Percentiles rank a stretch among this genome's conserved stretches.
Evolutionary conservation across 1,139 yeast species (phyloP).

Genomic region (Arxiozyma slooffiae): DNA sequence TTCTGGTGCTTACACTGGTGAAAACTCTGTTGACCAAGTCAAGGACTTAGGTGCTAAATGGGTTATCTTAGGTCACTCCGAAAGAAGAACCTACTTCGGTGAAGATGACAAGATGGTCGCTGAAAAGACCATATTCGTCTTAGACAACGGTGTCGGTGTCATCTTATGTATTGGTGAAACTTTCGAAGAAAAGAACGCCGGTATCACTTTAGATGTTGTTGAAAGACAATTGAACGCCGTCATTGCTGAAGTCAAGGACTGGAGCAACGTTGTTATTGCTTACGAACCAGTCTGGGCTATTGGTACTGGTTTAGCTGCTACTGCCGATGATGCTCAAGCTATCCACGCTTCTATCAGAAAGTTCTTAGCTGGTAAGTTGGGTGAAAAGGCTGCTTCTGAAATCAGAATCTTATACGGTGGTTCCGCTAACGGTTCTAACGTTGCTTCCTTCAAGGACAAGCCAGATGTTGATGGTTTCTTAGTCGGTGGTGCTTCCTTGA

Average conservation of each 20-base stretch:
- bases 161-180: constrained; percentile 97
- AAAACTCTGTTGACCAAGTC: constrained; percentile 78
- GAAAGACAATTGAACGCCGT: constrained; percentile 89
- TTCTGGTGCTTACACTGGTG: constrained; percentile 98
- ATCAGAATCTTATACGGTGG: constrained; percentile 97
- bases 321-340: constrained; percentile 94
- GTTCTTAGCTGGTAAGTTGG: constrained; percentile 68
- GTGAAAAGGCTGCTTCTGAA: constrained; percentile 63
- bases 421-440: constrained; percentile 93
- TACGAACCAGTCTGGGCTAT: constrained; percentile 99
- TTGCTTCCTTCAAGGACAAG: constrained; percentile 83
- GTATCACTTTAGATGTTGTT: constrained; percentile 76
- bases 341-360: constrained; percentile 86
- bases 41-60: constrained; percentile 89
- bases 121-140: constrained; percentile 87
- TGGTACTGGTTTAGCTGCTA: constrained; percentile 98
- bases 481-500: constrained; percentile 98
- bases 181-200: constrained; percentile 85
- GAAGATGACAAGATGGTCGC: constrained; percentile 91
- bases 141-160: constrained; percentile 78
- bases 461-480: constrained; percentile 95
- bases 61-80: constrained; percentile 98
- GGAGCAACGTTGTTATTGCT: constrained; percentile 90
- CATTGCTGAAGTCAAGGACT: constrained; percentile 71
- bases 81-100: constrained; percentile 89